These are phyloP conservation scores for Rhinocladiella similis DNA, from an alignment of 2,329 filamentous ascomycete genomes.

Conservation along the genomic window DNA sequence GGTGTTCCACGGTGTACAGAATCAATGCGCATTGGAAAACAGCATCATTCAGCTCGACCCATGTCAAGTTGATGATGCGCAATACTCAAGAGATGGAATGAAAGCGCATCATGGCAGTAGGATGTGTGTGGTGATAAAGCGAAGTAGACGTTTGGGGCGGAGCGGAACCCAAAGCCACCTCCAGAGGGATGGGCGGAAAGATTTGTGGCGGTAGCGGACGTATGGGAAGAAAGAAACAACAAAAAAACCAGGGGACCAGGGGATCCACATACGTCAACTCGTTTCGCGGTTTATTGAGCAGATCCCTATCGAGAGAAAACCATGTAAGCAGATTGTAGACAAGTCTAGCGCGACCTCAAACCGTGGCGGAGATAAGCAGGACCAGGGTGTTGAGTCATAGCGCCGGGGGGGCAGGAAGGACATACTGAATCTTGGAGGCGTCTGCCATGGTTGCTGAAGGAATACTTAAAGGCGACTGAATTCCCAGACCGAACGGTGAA, in stretches of 20 bases:
- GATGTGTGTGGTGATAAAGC: constrained; percentile 7
- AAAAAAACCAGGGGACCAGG: constrained; percentile 18
- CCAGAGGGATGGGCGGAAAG: constrained; percentile 15
- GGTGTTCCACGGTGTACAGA: background rate
- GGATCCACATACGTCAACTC: constrained; percentile 77
- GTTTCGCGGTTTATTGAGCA: constrained; percentile 81
- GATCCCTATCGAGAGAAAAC: constrained; percentile 61
- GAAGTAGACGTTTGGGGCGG: constrained; percentile 20
- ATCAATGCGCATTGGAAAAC: background rate
- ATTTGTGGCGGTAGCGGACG: constrained; percentile 25
- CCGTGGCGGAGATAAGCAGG: constrained; percentile 17
- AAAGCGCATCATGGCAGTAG: background rate
- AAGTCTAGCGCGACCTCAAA: constrained; percentile 4
- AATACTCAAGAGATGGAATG: constrained; percentile 2
- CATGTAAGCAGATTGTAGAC: constrained; percentile 14
- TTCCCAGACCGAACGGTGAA: constrained; percentile 15
- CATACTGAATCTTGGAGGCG: constrained; percentile 68
- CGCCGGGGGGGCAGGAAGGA: constrained; percentile 23
- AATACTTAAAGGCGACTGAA: constrained; percentile 26
- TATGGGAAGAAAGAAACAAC: constrained; percentile 16
- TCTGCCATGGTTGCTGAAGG: constrained; percentile 57
- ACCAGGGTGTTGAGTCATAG: constrained; percentile 26
- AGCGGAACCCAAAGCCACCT: constrained; percentile 29
- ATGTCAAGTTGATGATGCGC: background rate
- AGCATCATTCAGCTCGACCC: background rate